These are phyloP conservation scores for Schizochytrium sp. DNA, from an alignment of 108 stramenopile genomes.

Conservation along the genomic window DNA sequence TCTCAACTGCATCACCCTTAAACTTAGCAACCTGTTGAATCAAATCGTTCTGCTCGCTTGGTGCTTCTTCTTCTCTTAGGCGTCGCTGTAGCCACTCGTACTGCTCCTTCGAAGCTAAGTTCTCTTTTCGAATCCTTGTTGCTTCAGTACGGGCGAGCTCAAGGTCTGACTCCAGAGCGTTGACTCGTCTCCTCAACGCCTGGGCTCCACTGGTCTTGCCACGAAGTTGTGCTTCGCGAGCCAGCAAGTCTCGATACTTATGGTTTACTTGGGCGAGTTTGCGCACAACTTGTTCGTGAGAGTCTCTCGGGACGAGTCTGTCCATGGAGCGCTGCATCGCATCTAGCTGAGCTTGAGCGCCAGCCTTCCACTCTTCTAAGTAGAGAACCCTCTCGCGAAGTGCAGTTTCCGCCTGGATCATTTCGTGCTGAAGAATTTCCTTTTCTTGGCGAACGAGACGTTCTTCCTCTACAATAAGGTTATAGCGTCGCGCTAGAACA, in stretches of 20 bases:
- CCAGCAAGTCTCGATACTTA: constrained; percentile 63
- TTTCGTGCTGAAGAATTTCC: constrained; percentile 61
- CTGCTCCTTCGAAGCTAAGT: background rate
- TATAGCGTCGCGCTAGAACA: constrained; percentile 70
- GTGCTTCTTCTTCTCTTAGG: constrained; percentile 43
- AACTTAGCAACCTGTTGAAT: constrained; percentile 62
- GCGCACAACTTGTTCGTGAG: constrained; percentile 60
- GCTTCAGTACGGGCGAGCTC: background rate
- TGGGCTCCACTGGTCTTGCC: constrained; percentile 60
- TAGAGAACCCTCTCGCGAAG: constrained; percentile 72
- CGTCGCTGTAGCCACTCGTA: constrained; percentile 61
- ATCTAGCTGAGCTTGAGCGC: constrained; percentile 62
- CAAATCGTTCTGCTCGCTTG: constrained; percentile 12
- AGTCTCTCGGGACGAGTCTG: constrained; percentile 63
- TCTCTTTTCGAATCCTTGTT: background rate
- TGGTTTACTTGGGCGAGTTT: constrained; percentile 51
- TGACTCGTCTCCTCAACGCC: constrained; percentile 42
- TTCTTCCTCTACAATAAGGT: constrained; percentile 64
- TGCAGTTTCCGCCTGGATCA: constrained; percentile 70
- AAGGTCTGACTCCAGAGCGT: constrained; percentile 57
- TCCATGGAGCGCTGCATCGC: constrained; percentile 67
- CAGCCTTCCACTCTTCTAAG: constrained; percentile 74
- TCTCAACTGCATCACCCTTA: constrained; percentile 64
- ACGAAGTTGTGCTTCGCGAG: constrained; percentile 63
- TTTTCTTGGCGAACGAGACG: constrained; percentile 44